phyloP scores from a whole-genome alignment of 371 early-diverging fungal species.

The Mortierella sp. region DNA sequence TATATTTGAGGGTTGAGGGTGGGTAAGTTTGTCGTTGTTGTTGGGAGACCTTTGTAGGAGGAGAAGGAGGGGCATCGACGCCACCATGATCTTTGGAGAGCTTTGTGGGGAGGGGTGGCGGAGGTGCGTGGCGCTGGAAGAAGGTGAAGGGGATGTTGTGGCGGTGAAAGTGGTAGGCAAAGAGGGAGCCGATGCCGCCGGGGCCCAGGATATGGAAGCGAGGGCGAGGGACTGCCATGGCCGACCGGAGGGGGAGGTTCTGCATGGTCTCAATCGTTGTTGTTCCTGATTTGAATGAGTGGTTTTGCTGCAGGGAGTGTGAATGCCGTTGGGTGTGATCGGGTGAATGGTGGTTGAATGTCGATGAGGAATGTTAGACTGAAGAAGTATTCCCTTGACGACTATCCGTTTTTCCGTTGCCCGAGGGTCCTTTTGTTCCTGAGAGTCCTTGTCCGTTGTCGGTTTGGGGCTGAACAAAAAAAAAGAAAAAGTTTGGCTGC shows the following conservation, averaged over 20 bases:
- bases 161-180: slow-evolving; percentile 41
- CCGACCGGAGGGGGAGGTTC: neutral
- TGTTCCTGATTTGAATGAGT: neutral
- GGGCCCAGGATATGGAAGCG: slow-evolving; percentile 52
- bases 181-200: slow-evolving; percentile 51
- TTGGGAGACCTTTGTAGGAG: neutral
- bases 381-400: neutral
- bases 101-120: neutral
- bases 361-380: neutral
- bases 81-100: too few relatives aligned
- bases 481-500: neutral
- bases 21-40: slow-evolving; percentile 16
- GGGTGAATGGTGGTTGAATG: neutral
- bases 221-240: slow-evolving; percentile 12
- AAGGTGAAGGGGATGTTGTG: slow-evolving; percentile 46
- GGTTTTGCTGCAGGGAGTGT: neutral
- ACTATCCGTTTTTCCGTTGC: neutral
- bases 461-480: neutral
- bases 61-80: neutral
- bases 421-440: neutral
- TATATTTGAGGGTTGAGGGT: slow-evolving; percentile 44
- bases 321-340: neutral
- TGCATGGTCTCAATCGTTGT: slow-evolving; percentile 10
- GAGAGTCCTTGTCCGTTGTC: neutral
- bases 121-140: slow-evolving; percentile 42